Evolutionary conservation across 2,329 filamentous ascomycete genomes (phyloP).

Genomic region (Sodiomyces alkalinus): DNA sequence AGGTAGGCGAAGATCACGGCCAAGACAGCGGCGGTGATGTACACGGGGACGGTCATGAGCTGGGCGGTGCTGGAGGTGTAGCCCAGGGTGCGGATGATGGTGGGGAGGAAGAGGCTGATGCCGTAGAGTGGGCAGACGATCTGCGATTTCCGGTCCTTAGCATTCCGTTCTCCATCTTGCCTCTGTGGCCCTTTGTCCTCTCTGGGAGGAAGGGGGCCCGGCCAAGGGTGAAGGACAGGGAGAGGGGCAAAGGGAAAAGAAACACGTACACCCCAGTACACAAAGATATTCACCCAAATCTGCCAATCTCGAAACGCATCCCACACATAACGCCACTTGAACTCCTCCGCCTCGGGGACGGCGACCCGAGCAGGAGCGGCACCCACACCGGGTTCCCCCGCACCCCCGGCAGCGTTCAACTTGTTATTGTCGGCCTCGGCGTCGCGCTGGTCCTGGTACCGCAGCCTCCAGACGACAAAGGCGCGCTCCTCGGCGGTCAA

Average conservation of each 20-base stretch:
- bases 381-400: too few species aligned
- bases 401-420: too few species aligned
- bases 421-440: conserved; percentile 2
- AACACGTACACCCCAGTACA: conserved; percentile 48
- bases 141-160: conserved; percentile 12
- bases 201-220: too few species aligned
- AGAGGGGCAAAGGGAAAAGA: too few species aligned
- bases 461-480: conserved; percentile 56
- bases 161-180: not conserved
- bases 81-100: conserved; percentile 45
- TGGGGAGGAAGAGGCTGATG: conserved; percentile 45
- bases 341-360: conserved; percentile 55
- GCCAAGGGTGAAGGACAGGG: too few species aligned
- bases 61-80: conserved; percentile 44
- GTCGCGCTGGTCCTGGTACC: conserved; percentile 37
- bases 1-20: conserved; percentile 36
- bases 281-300: conserved; percentile 45
- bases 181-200: too few species aligned
- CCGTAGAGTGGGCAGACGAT: conserved; percentile 39
- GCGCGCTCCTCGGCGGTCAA: conserved; percentile 54
- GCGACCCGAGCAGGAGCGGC: conserved; percentile 8
- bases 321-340: conserved; percentile 61
- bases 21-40: conserved; percentile 46
- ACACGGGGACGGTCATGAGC: conserved; percentile 47
- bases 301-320: conserved; percentile 68